phyloP scores from a whole-genome alignment of 1,284 basidiomycete species.

The Agaricales sp. region DNA sequence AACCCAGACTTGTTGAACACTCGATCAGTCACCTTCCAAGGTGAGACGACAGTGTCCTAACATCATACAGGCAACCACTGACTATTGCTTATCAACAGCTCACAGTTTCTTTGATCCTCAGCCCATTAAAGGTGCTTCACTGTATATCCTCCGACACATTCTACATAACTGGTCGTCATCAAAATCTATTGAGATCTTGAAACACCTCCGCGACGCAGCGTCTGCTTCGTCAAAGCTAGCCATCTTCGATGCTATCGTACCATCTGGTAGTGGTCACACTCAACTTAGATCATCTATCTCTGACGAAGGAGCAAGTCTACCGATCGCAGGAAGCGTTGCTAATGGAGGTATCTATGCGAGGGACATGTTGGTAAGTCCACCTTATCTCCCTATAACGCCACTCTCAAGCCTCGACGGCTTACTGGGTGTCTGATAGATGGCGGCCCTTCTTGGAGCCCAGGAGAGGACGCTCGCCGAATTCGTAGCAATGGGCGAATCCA shows the following conservation, averaged over 20 bases:
- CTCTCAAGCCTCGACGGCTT: no score
- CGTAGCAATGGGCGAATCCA: no score
- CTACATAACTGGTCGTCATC: constrained; percentile 9
- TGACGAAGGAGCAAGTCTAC: no score
- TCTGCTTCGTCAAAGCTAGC: constrained; percentile 6
- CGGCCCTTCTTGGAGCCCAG: no score
- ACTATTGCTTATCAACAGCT: constrained; percentile 9
- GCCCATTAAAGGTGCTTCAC: constrained; percentile 13
- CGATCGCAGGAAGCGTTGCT: no score
- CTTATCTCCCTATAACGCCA: no score
- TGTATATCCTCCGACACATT: constrained; percentile 17
- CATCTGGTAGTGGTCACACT: background rate
- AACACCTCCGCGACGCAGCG: constrained; percentile 7
- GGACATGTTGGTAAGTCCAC: no score
- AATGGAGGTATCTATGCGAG: no score
- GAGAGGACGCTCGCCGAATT: no score
- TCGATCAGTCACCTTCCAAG: background rate
- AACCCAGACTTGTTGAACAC: background rate
- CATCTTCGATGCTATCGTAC: constrained; percentile 8
- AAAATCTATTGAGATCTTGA: constrained; percentile 6
- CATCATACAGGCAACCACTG: background rate
- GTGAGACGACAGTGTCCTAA: no score
- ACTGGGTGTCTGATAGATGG: no score
- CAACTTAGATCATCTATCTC: no score
- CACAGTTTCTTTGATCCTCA: constrained; percentile 20